These are phyloP conservation scores for Epicoccum sorghinum DNA, from an alignment of 2,329 filamentous ascomycete species.

Conservation along the genomic window DNA sequence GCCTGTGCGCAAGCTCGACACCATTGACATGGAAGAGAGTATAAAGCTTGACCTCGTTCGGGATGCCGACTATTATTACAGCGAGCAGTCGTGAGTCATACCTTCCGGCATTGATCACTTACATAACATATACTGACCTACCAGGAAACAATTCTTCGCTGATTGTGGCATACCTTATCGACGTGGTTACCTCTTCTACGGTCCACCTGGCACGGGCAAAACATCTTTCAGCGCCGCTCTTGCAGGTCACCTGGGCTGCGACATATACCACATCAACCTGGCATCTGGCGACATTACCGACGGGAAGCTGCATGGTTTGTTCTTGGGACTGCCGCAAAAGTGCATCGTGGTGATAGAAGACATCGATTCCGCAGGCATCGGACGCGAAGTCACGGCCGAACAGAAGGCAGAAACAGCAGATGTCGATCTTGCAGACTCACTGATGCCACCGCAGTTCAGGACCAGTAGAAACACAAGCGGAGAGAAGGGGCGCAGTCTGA, in stretches of 20 bases:
- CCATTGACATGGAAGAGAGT: slow-evolving; percentile 40
- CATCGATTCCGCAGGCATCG: slow-evolving; percentile 45
- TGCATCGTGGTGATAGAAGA: slow-evolving; percentile 53
- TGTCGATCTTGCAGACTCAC: neutral
- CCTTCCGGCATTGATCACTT: neutral
- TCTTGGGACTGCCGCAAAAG: slow-evolving; percentile 42
- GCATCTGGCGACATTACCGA: slow-evolving; percentile 37
- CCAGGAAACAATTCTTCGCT: slow-evolving; percentile 37
- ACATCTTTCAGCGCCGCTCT: slow-evolving; percentile 48
- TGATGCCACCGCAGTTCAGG: slow-evolving; percentile 17
- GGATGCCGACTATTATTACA: slow-evolving; percentile 48
- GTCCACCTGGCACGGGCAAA: slow-evolving; percentile 51
- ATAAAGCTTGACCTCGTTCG: slow-evolving; percentile 38
- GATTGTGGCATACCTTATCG: slow-evolving; percentile 43
- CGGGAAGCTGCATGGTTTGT: slow-evolving; percentile 36
- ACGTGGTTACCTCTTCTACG: slow-evolving; percentile 50
- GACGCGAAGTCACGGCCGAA: slow-evolving; percentile 22
- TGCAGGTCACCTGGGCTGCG: slow-evolving; percentile 45
- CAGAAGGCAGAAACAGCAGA: neutral
- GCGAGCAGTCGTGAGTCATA: slow-evolving; percentile 28
- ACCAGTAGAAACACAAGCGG: neutral
- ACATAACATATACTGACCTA: neutral
- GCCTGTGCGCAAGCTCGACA: slow-evolving; percentile 35
- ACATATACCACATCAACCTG: slow-evolving; percentile 49
- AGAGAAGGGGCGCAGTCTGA: slow-evolving; percentile 20